Base-by-base conservation (phyloP, 2,329 filamentous ascomycete genomes). In the Xylaria sp. region DNA sequence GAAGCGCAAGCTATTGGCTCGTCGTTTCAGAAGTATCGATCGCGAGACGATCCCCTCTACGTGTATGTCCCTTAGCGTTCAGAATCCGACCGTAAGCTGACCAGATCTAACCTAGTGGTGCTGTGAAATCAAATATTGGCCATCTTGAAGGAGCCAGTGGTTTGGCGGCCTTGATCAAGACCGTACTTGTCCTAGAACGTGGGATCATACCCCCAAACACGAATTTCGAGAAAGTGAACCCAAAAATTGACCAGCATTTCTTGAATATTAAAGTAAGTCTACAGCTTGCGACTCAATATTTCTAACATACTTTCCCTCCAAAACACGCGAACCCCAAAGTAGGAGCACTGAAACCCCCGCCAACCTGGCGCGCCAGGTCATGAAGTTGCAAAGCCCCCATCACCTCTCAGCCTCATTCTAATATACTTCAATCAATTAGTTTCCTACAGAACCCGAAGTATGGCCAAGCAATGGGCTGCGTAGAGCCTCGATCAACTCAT, bases 401-500 rank as follows among this genome's bases (percentile, higher is more conserved):
- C 29, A 33, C 29, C 11, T 33, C 29, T 11, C 6, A 11, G 11
- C 29, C 6, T 33, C 29, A 6, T 11, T 6, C 29, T 33, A 33
- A 33, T 33, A 11, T 6, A 11, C n/a, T n/a, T n/a, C n/a, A 11
- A 10, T 27, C n/a, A 27, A 9, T 29, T 46, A 41, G 23, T 44
- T 23, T 27, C 37, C 37, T 6, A n/a, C 10, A 11, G 4, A 21
- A 37, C 31, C 10, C 10, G 9, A 29, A 17, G 19, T 29, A 9
- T 55, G 52, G 52, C 52, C 52, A 9, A n/a, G 27, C 4, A 2
- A 10, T 2, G 52, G 52, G 1, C 40, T 55, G n/a, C 38, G 44
- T 5, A n/a, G 59, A 15, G 55, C 41, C 2, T 60, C 62, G 11
- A 38, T 67, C 13, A 63, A 63, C 21, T 62, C 62, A 10, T 67